A percentile compares a stretch with the other conserved stretches of the same genome.
Conservation (phyloP, 2,329 filamentous ascomycete genomes). For the Thelonectria olida region DNA sequence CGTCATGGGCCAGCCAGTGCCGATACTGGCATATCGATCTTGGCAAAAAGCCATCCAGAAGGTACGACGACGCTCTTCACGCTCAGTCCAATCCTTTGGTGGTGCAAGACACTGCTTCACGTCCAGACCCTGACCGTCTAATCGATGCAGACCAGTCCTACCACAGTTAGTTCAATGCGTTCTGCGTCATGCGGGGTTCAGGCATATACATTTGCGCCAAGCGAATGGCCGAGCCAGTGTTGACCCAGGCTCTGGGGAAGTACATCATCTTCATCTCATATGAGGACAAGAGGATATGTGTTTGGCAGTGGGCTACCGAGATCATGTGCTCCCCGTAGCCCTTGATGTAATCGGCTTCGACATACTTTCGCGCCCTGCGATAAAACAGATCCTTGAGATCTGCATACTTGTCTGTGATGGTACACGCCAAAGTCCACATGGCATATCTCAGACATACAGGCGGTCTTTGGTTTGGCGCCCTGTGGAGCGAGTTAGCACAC, state of each 20-base stretch:
- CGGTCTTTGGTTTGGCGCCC: slow-evolving; percentile 83
- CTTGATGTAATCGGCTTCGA: slow-evolving; percentile 89
- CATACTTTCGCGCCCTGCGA: slow-evolving; percentile 86
- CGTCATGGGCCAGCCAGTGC: slow-evolving; percentile 96
- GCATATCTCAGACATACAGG: slow-evolving; percentile 90
- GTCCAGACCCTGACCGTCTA: slow-evolving; percentile 84
- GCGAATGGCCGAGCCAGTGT: slow-evolving; percentile 82
- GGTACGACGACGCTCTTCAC: slow-evolving; percentile 87
- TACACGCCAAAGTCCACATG: slow-evolving; percentile 95
- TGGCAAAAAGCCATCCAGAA: slow-evolving; percentile 96
- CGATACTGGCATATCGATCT: slow-evolving; percentile 93
- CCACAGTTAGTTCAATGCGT: slow-evolving; percentile 40
- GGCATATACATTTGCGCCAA: slow-evolving; percentile 79
- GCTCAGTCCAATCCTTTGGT: slow-evolving; percentile 91
- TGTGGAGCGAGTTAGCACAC: slow-evolving; percentile 41
- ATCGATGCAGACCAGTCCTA: slow-evolving; percentile 90
- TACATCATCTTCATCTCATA: slow-evolving; percentile 99
- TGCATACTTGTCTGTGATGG: slow-evolving; percentile 82
- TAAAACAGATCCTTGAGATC: slow-evolving; percentile 90
- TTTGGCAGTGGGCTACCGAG: slow-evolving; percentile 85
- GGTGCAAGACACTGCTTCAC: slow-evolving; percentile 92
- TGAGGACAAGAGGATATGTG: slow-evolving; percentile 79
- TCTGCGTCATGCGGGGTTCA: background rate
- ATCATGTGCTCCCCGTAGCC: slow-evolving; percentile 91
- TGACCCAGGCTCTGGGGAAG: slow-evolving; percentile 95